Evolutionary conservation across 306 rosid genomes (phyloP).

Genomic region (Urtica urens): DNA sequence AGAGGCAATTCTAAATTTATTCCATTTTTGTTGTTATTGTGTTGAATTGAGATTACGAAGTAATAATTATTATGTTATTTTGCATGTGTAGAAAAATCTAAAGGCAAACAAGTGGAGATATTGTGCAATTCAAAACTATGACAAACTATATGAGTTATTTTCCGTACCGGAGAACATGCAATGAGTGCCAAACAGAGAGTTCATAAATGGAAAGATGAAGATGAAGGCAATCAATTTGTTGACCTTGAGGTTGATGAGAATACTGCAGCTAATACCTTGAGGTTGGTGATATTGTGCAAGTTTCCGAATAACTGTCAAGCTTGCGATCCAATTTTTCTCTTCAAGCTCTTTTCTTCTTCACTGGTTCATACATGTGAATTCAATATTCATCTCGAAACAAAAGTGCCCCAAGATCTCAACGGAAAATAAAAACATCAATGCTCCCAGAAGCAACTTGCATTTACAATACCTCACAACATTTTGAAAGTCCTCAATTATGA

Average conservation of each 20-base stretch:
- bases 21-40: background rate
- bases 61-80: background rate
- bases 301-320: too few relatives aligned
- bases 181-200: background rate
- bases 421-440: too few relatives aligned
- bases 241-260: background rate
- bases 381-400: too few relatives aligned
- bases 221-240: background rate
- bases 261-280: background rate
- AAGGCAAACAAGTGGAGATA: background rate
- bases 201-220: background rate
- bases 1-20: background rate
- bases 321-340: too few relatives aligned
- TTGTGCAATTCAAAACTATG: background rate
- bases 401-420: too few relatives aligned
- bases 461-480: too few relatives aligned
- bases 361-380: too few relatives aligned
- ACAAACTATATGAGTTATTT: background rate
- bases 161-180: background rate
- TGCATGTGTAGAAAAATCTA: background rate
- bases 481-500: too few relatives aligned
- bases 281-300: too few relatives aligned
- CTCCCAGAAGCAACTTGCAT: too few relatives aligned
- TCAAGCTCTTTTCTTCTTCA: too few relatives aligned
- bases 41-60: background rate